Percentiles rank a stretch among this genome's conserved stretches.
Conservation (phyloP, 2,329 filamentous ascomycete species). For the Aquanectria penicillioides region DNA sequence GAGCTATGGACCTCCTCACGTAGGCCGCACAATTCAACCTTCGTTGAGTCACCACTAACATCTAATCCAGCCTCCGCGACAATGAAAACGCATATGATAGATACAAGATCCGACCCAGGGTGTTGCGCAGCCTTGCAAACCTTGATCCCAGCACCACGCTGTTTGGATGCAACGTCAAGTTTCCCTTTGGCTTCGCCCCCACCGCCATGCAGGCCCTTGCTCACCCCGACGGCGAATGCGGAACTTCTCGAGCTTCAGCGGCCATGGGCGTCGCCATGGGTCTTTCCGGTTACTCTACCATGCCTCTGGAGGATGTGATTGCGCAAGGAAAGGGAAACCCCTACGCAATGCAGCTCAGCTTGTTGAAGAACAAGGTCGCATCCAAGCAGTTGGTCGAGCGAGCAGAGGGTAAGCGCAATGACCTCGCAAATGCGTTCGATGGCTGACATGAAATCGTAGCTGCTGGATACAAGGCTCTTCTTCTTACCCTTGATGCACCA, state of each 20-base stretch:
- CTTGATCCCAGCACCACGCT: conserved; percentile 21
- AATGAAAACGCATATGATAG: conserved; percentile 23
- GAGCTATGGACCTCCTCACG: conserved; percentile 17
- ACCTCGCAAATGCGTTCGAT: not conserved
- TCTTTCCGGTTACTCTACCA: conserved; percentile 25
- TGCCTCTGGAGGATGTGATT: conserved; percentile 30
- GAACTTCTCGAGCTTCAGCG: conserved; percentile 18
- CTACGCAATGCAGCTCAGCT: conserved; percentile 24
- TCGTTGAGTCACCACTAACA: not conserved
- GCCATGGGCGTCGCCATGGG: conserved; percentile 20
- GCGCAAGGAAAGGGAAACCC: conserved; percentile 19
- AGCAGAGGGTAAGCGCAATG: conserved; percentile 16
- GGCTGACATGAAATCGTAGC: not conserved
- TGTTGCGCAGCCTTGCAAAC: conserved; percentile 18
- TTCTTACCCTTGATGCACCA: conserved; percentile 15
- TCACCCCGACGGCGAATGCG: conserved; percentile 23
- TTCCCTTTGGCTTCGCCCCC: conserved; percentile 27
- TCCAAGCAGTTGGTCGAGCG: conserved; percentile 16
- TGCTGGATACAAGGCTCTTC: conserved; percentile 20
- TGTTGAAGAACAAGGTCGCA: conserved; percentile 22
- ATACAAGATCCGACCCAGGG: conserved; percentile 25
- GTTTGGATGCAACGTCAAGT: conserved; percentile 21
- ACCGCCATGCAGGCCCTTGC: conserved; percentile 27
- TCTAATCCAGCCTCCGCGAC: conserved; percentile 11
- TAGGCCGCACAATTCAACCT: not conserved